Evolutionary conservation across 2,329 filamentous ascomycete species (phyloP), one percentile per base, ranked within the genome.

Genomic region (Arachnopeziza araneosa): DNA sequence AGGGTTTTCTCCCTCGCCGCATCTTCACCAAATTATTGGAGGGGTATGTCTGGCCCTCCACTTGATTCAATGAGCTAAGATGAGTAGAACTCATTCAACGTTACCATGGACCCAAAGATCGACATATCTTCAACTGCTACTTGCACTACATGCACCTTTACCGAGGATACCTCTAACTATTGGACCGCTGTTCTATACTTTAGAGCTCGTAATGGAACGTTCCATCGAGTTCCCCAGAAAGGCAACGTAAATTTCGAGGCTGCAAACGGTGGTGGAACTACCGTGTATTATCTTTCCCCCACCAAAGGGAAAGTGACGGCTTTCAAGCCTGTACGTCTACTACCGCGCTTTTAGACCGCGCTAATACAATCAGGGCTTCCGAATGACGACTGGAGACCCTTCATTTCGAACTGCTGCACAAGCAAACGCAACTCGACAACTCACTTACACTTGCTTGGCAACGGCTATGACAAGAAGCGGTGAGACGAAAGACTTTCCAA

Each of bases 21-120:
- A 73, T 70, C 69, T 70, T 66, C 26, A 71, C 70, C 60, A 74
- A 74, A 24, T 67, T 70, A 17, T 52, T 24, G 50, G 50, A 52
- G 50, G 50, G n/a, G 50, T 52, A 52, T 24, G 50, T 52, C 17
- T 52, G 3, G 24, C n/a, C 22, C 14, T n/a, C n/a, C n/a, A n/a
- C n/a, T 52, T 52, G 21, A 2, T 24, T 22, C 17, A 52, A n/a
- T 21, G 12, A 52, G 21, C 21, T 52, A 22, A 52, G 3, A 14
- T 9, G 14, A 3, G 22, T 21, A 52, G 50, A 52, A 52, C 24
- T 22, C 50, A 17, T 52, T 52, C 50, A 52, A 52, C 22, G 50
- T 52, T 22, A 23, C 50, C 10, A 52, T 52, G 50, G n/a, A 52
- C 50, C 50, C 50, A 22, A 24, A 22, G 50, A 23, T 23, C 22